Evolutionary conservation across 495 filamentous ascomycete genomes (phyloP).

Genomic region (Jackrogersella minutella): DNA sequence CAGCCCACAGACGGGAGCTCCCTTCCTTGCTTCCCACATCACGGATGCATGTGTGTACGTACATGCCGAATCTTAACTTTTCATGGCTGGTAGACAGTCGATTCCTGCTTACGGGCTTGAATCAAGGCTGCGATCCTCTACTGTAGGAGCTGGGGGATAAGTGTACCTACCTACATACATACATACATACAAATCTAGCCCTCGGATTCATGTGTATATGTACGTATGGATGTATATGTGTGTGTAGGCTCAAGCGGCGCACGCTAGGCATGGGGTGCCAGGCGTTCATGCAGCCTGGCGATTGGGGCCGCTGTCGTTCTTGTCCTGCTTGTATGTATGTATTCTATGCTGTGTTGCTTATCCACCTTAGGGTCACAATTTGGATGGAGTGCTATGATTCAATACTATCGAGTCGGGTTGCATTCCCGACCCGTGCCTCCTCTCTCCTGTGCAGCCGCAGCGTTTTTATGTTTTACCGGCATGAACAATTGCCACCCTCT

Average conservation of each 20-base stretch:
- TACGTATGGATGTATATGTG: neutral
- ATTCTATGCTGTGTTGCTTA: constrained; percentile 40
- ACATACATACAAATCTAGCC: constrained; percentile 19
- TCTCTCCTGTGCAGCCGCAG: constrained; percentile 43
- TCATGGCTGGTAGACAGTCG: constrained; percentile 18
- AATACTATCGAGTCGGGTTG: constrained; percentile 43
- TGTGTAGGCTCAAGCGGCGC: constrained; percentile 7
- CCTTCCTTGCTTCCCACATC: constrained; percentile 30
- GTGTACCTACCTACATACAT: neutral
- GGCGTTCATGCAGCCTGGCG: constrained; percentile 44
- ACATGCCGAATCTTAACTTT: constrained; percentile 33
- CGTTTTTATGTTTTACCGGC: constrained; percentile 43
- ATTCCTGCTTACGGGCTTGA: constrained; percentile 33
- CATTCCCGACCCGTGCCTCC: constrained; percentile 43
- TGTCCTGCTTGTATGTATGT: constrained; percentile 24
- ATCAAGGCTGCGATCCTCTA: constrained; percentile 36
- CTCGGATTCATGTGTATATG: constrained; percentile 12
- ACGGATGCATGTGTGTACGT: constrained; percentile 5
- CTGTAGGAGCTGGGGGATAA: constrained; percentile 24
- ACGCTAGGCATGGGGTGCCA: constrained; percentile 31
- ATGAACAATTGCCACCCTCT: constrained; percentile 41
- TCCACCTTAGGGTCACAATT: constrained; percentile 35
- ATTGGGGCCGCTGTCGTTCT: constrained; percentile 39
- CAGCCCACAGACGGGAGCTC: constrained; percentile 36
- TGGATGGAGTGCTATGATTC: constrained; percentile 36